Percentiles rank a stretch among this genome's conserved stretches.
These are phyloP conservation scores for Lentinula lateritia DNA, from an alignment of 768 basidiomycete species.

Conservation along the genomic window DNA sequence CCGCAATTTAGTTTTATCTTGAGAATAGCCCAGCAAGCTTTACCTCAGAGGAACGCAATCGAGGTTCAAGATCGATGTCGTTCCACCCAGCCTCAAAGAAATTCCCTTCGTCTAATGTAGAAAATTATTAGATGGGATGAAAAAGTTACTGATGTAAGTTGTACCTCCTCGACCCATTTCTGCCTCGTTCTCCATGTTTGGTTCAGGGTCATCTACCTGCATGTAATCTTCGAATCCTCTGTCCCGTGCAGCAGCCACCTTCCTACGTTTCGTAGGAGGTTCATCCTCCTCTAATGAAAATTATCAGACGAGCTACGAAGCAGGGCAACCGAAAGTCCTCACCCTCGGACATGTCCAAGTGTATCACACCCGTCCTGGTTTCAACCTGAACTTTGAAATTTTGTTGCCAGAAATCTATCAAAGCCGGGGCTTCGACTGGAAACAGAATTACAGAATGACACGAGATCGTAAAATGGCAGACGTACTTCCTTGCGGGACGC, in stretches of 20 bases:
- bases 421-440: constrained; percentile 58
- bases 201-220: neutral
- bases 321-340: neutral
- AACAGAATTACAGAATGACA: neutral
- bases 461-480: neutral
- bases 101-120: neutral
- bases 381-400: constrained; percentile 69
- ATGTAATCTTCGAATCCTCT: constrained; percentile 9
- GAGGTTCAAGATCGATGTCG: neutral
- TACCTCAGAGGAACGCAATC: constrained; percentile 53
- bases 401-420: constrained; percentile 71
- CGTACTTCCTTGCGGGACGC: constrained; percentile 61
- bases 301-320: neutral
- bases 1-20: neutral
- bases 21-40: neutral
- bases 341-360: constrained; percentile 35
- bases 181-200: neutral
- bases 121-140: neutral
- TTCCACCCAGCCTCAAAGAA: neutral
- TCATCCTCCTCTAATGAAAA: constrained; percentile 31
- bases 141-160: neutral
- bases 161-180: constrained; percentile 1
- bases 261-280: constrained; percentile 42
- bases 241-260: constrained; percentile 4
- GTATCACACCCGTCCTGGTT: constrained; percentile 43